Conservation (phyloP, 2,329 filamentous ascomycete species). For the Paraphoma chrysanthemicola region DNA sequence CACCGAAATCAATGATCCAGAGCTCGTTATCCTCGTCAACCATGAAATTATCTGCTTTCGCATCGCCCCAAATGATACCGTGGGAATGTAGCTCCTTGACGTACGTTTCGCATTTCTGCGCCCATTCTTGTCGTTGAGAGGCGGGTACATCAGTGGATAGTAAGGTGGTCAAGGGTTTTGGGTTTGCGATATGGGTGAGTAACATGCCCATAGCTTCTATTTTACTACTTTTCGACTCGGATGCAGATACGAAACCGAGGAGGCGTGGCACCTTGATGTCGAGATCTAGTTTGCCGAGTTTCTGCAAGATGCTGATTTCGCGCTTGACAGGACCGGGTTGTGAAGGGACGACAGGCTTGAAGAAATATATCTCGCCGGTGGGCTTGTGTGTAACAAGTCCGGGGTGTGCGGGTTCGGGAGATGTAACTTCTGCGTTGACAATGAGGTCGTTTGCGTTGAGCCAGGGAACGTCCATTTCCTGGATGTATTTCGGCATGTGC, state of each 20-base stretch:
- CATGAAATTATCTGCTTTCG: slow-evolving; percentile 46
- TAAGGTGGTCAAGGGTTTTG: slow-evolving; percentile 18
- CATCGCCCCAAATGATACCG: slow-evolving; percentile 35
- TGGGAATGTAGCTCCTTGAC: slow-evolving; percentile 16
- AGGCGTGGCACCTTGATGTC: slow-evolving; percentile 18
- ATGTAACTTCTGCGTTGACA: slow-evolving; percentile 21
- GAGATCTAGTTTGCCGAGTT: slow-evolving; percentile 10
- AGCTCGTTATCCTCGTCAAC: slow-evolving; percentile 46
- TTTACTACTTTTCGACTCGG: slow-evolving; percentile 8
- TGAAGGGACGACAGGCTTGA: slow-evolving; percentile 21
- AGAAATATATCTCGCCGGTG: slow-evolving; percentile 12
- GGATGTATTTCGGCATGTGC: slow-evolving; percentile 26
- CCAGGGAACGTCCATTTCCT: slow-evolving; percentile 22
- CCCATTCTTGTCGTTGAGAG: slow-evolving; percentile 15
- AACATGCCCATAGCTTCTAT: slow-evolving; percentile 21
- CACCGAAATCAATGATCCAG: slow-evolving; percentile 52
- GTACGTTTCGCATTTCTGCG: slow-evolving; percentile 14
- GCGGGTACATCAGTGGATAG: slow-evolving; percentile 14
- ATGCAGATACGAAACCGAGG: slow-evolving; percentile 14
- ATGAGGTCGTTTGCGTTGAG: slow-evolving; percentile 18
- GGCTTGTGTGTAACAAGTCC: slow-evolving; percentile 13
- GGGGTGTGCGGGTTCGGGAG: slow-evolving; percentile 25
- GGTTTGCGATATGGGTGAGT: slow-evolving; percentile 14
- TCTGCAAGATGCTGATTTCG: slow-evolving; percentile 20
- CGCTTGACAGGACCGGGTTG: slow-evolving; percentile 22